A percentile compares a stretch with the other conserved stretches of the same genome.
These are phyloP conservation scores for Saccharomycopsis oosterbeekiorum DNA, from an alignment of 805 yeast genomes.

Conservation along the genomic window DNA sequence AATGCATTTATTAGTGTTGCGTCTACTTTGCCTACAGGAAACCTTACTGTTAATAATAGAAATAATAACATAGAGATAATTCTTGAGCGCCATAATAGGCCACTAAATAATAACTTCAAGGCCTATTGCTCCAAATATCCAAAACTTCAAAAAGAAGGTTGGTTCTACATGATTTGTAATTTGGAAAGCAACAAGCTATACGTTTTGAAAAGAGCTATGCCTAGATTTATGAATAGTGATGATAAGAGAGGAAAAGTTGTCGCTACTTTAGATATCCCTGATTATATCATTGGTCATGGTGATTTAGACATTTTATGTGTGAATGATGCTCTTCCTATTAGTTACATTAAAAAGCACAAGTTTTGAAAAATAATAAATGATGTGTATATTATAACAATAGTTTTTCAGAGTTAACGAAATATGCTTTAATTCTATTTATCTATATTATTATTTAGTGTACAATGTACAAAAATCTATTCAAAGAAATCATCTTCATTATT, in stretches of 20 bases:
- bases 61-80: conserved; percentile 32
- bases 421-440: no score
- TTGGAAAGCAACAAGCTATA: conserved; percentile 42
- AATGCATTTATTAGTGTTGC: conserved; percentile 45
- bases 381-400: neutral
- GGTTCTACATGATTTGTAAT: conserved; percentile 68
- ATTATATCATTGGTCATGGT: conserved; percentile 34
- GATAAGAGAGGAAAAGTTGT: conserved; percentile 4
- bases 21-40: conserved; percentile 54
- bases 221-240: conserved; percentile 27
- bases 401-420: neutral
- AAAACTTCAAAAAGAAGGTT: conserved; percentile 83
- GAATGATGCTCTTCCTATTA: conserved; percentile 58
- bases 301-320: conserved; percentile 40
- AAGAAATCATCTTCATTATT: conserved; percentile 29
- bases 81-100: conserved; percentile 42
- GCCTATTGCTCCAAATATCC: conserved; percentile 77
- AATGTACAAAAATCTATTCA: conserved; percentile 20
- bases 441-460: no score
- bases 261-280: conserved; percentile 17
- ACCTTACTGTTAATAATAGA: conserved; percentile 31
- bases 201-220: conserved; percentile 69
- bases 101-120: conserved; percentile 46
- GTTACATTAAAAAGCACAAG: conserved; percentile 27
- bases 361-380: conserved; percentile 5